Base-by-base conservation (phyloP, 2,329 filamentous ascomycete genomes). In the Colletotrichum sp. region DNA sequence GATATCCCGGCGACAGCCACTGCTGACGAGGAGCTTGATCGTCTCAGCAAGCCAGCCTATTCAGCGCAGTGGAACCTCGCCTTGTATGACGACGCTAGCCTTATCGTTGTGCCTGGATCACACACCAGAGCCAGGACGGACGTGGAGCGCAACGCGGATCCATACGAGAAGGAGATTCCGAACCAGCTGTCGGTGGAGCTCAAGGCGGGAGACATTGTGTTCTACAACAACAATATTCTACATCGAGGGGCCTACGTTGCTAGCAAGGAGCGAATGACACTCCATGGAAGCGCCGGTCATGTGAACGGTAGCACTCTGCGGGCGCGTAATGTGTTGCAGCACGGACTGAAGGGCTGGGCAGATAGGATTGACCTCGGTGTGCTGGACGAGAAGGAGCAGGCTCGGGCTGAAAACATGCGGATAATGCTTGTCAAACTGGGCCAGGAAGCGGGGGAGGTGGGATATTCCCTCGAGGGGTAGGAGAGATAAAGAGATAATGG, bases 21-120 rank as follows among this genome's bases (percentile, higher is more conserved):
- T 0, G 82, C 91, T 0, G 92, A 93, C 24, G 92, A 96, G 80
- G 96, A 98, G 83, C 81, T 91, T 57, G 85, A 84, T 60, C 86
- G 93, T 32, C 85, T 98, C 67, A 81, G 83, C 2, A 86, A 90
- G 76, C 90, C 92, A 0, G 92, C 93, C 72, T 92, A 90, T 80
- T 95, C 97, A 80, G 93, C 95, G 48, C 96, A 98, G 86, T 98
- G 95, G 91, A 98, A 98, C 83, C 88, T 98, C 58, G 93, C 95
- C 9, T 87, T 98, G 9, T 96, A 92, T 82, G 91, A 93, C 43
- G 96, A 98, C 82, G 87, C 90, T 16, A 93, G 92, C 64, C 85
- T 98, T 8, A 86, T 98, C 9, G 92, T 97, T 0, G 91, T 98
- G 0, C 95, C 95, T 0, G 94, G 94, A 0, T 94, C 92, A 7